phyloP scores from a whole-genome alignment of 2,329 filamentous ascomycete species.

The Whalleya microplaca region DNA sequence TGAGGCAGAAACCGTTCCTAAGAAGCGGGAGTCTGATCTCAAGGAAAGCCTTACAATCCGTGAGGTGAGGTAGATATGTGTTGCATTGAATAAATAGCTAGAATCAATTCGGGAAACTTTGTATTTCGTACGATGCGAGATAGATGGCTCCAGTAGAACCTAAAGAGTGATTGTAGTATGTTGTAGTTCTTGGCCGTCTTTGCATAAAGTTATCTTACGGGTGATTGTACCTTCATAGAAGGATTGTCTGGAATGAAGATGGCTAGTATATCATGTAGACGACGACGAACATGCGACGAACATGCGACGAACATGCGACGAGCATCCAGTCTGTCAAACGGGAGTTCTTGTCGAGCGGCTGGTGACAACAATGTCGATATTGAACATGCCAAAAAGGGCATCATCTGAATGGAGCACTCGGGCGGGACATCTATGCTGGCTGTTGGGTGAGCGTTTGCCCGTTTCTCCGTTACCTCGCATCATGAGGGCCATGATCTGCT shows the following conservation, averaged over 20 bases:
- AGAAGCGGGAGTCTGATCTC: not conserved
- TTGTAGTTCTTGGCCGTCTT: not conserved
- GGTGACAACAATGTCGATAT: too few species aligned
- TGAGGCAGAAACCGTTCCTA: not conserved
- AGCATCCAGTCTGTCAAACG: not conserved
- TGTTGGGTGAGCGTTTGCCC: too few species aligned
- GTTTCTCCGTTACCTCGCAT: too few species aligned
- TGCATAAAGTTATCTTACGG: not conserved
- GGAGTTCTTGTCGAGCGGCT: not conserved
- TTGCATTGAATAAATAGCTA: not conserved
- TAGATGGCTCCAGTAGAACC: not conserved
- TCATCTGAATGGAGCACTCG: too few species aligned
- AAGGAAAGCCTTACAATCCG: not conserved
- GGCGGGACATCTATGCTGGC: too few species aligned
- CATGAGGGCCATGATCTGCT: too few species aligned
- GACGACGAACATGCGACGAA: not conserved
- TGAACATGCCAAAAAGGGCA: too few species aligned
- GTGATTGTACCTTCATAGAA: not conserved
- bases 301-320: too few species aligned
- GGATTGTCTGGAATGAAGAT: not conserved
- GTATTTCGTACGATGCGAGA: not conserved
- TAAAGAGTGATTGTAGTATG: not conserved
- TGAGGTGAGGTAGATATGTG: not conserved
- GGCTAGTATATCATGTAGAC: not conserved
- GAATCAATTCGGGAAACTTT: not conserved